Base-by-base conservation (phyloP, 805 yeast species). In the Lachancea waltii region DNA sequence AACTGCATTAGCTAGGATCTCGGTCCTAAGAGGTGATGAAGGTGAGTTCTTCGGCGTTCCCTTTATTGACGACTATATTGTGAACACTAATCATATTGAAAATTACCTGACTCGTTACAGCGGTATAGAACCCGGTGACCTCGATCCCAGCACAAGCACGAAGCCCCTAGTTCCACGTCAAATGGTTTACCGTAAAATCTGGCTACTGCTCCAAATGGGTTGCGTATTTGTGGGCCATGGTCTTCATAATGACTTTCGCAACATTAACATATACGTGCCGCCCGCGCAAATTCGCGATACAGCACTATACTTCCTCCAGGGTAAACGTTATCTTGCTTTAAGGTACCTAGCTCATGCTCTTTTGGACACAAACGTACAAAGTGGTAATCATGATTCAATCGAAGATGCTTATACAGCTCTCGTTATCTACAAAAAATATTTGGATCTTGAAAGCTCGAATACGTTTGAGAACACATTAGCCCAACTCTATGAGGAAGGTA, bases 161-260 rank as follows among this genome's bases (percentile, higher is more conserved):
- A 79, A 79, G 49, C 71, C 83, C 3, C 68, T 94, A 31, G 96
- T 89, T 1, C 74, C 84, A 0, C 65, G 84, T 40, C 90, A 84
- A 51, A 79, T 85, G 0, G 85, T 95, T 1, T 92, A 90, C 58
- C 68, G 97, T 42, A 77, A 84, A 51, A 71, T 92, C 28, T 94
- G 99, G 98, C 65, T 92, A 15, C 67, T 92, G 35, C 66, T 92
- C 43, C 92, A 90, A 53, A 54, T 87, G 40, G 97, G 97, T 0
- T 86, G 95, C 55, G 74, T 83, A 0, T 90, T 92, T 65, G 87
- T 92, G 22, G 99, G 99, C 0, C 99, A 92, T 64, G 96, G 97
- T 2, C 68, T 92, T 42, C 70, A 73, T 28, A 87, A 86, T 49
- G 99, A 92, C 64, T 92, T 92, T 68, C 70, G 97, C 51, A 84